phyloP scores from a whole-genome alignment of 441 rosid species.

The Viola pubescens region DNA sequence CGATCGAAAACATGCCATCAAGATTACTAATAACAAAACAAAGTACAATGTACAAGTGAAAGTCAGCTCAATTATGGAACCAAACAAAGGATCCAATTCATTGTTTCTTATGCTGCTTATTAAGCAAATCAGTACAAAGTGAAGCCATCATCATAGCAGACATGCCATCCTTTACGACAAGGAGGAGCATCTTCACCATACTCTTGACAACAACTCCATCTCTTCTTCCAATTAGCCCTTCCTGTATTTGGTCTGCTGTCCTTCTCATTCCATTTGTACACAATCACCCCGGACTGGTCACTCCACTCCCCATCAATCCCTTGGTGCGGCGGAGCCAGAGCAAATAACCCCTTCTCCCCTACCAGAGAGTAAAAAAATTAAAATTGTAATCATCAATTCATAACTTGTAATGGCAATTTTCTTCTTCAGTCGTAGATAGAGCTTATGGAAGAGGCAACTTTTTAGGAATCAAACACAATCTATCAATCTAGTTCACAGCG shows the following conservation, averaged over 20 bases:
- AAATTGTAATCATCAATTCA: no score
- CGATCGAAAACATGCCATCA: no score
- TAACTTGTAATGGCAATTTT: no score
- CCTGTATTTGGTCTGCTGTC: slow-evolving; percentile 38
- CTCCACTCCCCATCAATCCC: slow-evolving; percentile 56
- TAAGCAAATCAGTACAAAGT: slow-evolving; percentile 20
- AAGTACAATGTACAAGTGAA: no score
- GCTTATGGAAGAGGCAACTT: no score
- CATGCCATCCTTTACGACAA: slow-evolving; percentile 43
- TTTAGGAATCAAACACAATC: no score
- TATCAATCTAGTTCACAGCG: no score
- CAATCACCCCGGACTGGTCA: slow-evolving; percentile 43
- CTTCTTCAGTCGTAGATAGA: no score
- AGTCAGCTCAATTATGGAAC: not conserved
- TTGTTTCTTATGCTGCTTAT: not conserved
- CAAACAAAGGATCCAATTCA: not conserved
- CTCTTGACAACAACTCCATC: slow-evolving; percentile 57
- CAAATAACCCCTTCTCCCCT: slow-evolving; percentile 44
- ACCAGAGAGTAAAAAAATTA: not conserved
- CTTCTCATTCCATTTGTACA: slow-evolving; percentile 48
- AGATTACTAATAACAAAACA: no score
- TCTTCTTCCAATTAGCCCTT: slow-evolving; percentile 41
- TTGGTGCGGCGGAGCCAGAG: slow-evolving; percentile 53
- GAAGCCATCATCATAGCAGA: slow-evolving; percentile 52
- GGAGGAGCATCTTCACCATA: slow-evolving; percentile 44